Evolutionary conservation across 495 filamentous ascomycete species (phyloP), one percentile per base, ranked within the genome.

Genomic region (Bathelium albidoporum): DNA sequence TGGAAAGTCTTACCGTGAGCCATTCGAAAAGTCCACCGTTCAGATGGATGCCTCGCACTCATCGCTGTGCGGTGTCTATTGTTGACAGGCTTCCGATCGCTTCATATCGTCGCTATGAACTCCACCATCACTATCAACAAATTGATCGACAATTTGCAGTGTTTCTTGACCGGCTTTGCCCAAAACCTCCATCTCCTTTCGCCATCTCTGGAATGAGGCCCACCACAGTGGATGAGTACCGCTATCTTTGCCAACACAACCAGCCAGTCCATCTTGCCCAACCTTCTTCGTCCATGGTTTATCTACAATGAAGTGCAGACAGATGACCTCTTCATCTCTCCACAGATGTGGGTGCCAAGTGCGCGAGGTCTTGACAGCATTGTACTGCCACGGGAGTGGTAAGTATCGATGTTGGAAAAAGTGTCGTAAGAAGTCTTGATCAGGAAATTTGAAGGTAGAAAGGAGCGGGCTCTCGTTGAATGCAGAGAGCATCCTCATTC

Each of bases 221-320:
- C 78, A 82, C 81, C 79, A 82, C 77, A 76, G 77, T 32, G 58
- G 61, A 70, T 82, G 77, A 32, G 78, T 78, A 28, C 71, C 70
- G 3, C 76, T 74, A 70, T 83, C 81, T 36, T 71, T 60, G 28
- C 75, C 74, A 41, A 73, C 62, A 68, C 80, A 75, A 3, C 78
- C 78, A 16, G 73, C 79, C 12, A 70, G 66, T 3, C 76, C 76
- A 67, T 80, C 78, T 52, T 64, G 68, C 14, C 64, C 70, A 7
- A 82, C 71, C 32, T 77, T 64, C 59, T 69, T 71, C 53, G 69
- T 72, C 82, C 81, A 83, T n/a, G 82, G 82, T 70, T 84, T 83
- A 53, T 83, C 79, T 9, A 82, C 77, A 69, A 83, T 81, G 63
- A 81, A 83, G 66, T 84, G 82, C 58, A 82, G 52, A 34, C 73